Base-by-base conservation (phyloP, 495 filamentous ascomycete species). In the Parmelia sp. region DNA sequence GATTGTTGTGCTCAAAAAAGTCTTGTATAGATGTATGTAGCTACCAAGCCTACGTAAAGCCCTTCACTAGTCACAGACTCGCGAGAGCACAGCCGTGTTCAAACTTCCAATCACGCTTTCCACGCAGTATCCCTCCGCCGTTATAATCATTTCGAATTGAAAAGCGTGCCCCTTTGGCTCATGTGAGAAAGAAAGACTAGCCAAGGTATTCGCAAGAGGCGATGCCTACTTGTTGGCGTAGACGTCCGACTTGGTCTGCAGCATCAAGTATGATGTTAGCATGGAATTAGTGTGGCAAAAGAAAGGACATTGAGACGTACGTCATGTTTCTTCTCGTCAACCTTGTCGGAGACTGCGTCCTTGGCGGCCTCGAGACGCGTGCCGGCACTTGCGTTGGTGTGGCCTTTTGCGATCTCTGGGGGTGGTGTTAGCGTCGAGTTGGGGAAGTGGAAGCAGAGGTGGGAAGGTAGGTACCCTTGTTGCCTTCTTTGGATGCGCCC, bases 401-500 rank as follows among this genome's bases (percentile, higher is more conserved):
- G 40, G 76, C 84, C 83, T 80, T 86, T 86, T 70, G 83, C 83
- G 45, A 85, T 78, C 57, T 79, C 70, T 69, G 19, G 27, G n/a
- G 9, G 33, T 9, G 2, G 27, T 63, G 35, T 66, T 25, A 71
- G 69, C 19, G 31, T 4, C 27, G 40, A 60, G 17, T 21, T 25
- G 35, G 40, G 23, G 37, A 36, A 40, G 36, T 5, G n/a, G 33
- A 12, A 4, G 35, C 55, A 36, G 47, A 12, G 7, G 23, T n/a
- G 1, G 42, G 17, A 0, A 55, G 4, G 19, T 19, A 51, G 64
- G 17, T 36, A 69, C 70, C 53, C 80, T 87, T 84, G 81, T 87
- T 86, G 76, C 81, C 76, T 77, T 86, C 81, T 81, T 87, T 86
- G 76, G 79, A 83, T 40, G 82, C 78, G 58, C 71, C 74, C 31